Evolutionary conservation across 2,329 filamentous ascomycete species (phyloP), one percentile per base, ranked within the genome.

Genomic region (Alternaria hordeiaustralica): DNA sequence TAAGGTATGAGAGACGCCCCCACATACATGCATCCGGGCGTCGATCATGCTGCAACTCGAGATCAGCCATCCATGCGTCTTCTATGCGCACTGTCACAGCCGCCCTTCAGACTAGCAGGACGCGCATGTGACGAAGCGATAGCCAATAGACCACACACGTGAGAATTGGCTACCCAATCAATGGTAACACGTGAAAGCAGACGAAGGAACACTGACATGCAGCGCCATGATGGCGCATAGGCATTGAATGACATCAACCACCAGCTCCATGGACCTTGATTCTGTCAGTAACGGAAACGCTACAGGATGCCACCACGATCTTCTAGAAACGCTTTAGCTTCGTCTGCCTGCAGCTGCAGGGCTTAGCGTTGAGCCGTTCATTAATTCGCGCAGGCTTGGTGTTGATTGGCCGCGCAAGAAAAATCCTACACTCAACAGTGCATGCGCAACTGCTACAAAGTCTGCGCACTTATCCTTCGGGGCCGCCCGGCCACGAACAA

Each of bases 61-160:
- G 47, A 51, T 58, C 55, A 58, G 60, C 55, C 49, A 58, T 45
- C 36, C 41, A 20, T 56, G 45, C 44, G 23, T 58, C 44, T 41
- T 53, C 25, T 33, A 41, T 47, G 61, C 49, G 59, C 51, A 59
- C 54, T 55, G 55, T 41, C 56, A 46, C 28, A 20, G 25, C 18
- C 26, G 21, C 53, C 28, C 50, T 47, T 23, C 12, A 25, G 65
- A 33, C 70, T 67, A 68, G 69, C 63, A 41, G 41, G n/a, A 18
- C 23, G 47, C 28, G 64, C 56, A 70, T 64, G 64, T 67, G 70
- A 70, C 56, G 26, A 46, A 18, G 9, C 28, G 45, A 33, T 11
- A 61, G n/a, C 66, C 64, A 68, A 68, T 68, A 21, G 55, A 66
- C 23, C 15, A 23, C n/a, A 66, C 70, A 72, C 69, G 68, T 71